A percentile compares a stretch with the other conserved stretches of the same genome.
phyloP scores from a whole-genome alignment of 768 basidiomycete species.

The Tulasnella sp. region DNA sequence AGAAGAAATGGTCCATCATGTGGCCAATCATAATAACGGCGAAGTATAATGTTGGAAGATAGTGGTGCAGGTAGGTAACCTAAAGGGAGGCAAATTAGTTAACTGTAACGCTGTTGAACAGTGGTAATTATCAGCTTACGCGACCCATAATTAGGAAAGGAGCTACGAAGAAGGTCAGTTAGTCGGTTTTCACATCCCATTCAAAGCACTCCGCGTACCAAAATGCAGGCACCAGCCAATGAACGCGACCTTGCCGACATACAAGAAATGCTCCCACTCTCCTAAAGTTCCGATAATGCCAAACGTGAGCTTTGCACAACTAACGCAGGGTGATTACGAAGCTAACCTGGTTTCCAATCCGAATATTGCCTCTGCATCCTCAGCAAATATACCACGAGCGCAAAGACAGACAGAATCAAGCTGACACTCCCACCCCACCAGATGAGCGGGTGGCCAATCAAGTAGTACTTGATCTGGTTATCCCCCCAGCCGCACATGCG shows the following conservation, averaged over 20 bases:
- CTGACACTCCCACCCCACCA: conserved; percentile 79
- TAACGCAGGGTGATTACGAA: neutral
- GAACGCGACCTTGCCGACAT: conserved; percentile 84
- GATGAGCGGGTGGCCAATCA: conserved; percentile 83
- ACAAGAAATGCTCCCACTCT: conserved; percentile 92
- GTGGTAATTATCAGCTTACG: conserved; percentile 30
- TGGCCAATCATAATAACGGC: conserved; percentile 86
- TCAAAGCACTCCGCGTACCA: conserved; percentile 37
- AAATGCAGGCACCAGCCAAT: conserved; percentile 90
- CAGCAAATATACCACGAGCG: conserved; percentile 60
- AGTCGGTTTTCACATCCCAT: neutral
- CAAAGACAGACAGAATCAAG: conserved; percentile 42
- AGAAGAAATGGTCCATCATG: conserved; percentile 86
- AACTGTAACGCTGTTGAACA: no score
- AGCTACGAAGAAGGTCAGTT: conserved; percentile 37
- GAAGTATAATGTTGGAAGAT: conserved; percentile 95
- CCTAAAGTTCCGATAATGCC: conserved; percentile 37
- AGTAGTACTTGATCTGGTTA: conserved; percentile 78
- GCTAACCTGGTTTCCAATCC: conserved; percentile 81
- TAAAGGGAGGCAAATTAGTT: neutral
- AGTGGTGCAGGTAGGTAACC: conserved; percentile 87
- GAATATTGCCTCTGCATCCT: conserved; percentile 79
- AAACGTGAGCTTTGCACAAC: neutral
- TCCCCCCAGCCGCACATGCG: conserved; percentile 98
- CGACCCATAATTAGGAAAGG: conserved; percentile 98